phyloP scores from a whole-genome alignment of 75 land plant genomes.

The Larix kaempferi region DNA sequence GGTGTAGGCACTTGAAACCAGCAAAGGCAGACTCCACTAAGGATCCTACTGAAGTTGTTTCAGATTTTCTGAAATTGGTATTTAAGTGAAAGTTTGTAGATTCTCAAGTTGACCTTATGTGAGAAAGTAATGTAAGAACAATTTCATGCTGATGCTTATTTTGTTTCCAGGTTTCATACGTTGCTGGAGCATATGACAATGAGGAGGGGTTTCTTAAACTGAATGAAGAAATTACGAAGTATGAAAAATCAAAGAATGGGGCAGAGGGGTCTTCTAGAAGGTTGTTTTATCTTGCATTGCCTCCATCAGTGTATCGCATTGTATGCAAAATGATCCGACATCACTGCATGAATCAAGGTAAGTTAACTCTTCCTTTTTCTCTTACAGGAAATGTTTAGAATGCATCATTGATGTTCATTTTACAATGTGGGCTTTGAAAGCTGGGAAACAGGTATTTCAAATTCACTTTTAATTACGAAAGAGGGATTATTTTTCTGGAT shows the following conservation, averaged over 20 bases:
- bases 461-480: background rate
- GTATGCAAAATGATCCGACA: slow-evolving; percentile 79
- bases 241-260: slow-evolving; percentile 54
- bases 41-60: slow-evolving; percentile 39
- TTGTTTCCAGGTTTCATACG: slow-evolving; percentile 68
- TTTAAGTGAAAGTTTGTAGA: background rate
- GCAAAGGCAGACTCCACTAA: slow-evolving; percentile 33
- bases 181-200: slow-evolving; percentile 79
- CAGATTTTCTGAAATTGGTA: slow-evolving; percentile 78
- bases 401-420: background rate
- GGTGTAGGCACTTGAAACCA: slow-evolving; percentile 57
- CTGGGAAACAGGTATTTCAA: background rate
- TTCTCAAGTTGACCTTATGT: background rate
- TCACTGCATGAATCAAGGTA: slow-evolving; percentile 80
- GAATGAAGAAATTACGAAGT: slow-evolving; percentile 55
- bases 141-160: background rate
- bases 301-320: slow-evolving; percentile 93
- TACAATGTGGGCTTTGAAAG: background rate
- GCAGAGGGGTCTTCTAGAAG: slow-evolving; percentile 62
- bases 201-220: slow-evolving; percentile 64
- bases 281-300: slow-evolving; percentile 92
- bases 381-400: background rate
- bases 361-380: slow-evolving; percentile 6
- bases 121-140: background rate
- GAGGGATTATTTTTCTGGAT: background rate